Conservation (phyloP, 129 eudicot species). For the Chrysanthemum lavandulifolium region DNA sequence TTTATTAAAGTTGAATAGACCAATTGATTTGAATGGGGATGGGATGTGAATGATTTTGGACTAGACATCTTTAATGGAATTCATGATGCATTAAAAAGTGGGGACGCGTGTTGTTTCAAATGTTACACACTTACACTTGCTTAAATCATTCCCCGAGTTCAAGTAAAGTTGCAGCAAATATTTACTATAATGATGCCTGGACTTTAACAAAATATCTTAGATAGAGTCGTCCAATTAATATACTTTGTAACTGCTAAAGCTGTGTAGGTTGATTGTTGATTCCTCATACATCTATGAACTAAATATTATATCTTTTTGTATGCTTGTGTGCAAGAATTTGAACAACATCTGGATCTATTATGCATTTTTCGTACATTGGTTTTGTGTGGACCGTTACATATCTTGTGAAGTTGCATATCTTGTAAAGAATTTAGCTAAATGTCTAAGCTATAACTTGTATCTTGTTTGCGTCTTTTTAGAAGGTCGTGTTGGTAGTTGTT, state of each 20-base stretch:
- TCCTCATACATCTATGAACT: neutral
- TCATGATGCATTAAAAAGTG: no score
- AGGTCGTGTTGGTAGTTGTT: no score
- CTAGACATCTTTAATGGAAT: no score
- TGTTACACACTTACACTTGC: no score
- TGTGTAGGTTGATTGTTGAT: neutral
- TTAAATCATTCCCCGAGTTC: neutral
- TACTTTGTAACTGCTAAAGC: neutral
- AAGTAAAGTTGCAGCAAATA: constrained; percentile 2
- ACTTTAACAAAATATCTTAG: neutral
- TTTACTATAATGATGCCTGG: neutral
- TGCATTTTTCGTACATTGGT: neutral
- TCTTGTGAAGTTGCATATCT: no score
- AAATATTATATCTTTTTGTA: neutral
- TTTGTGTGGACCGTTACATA: neutral
- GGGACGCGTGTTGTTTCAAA: no score
- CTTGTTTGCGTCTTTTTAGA: no score
- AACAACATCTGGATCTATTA: neutral
- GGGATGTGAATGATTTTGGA: no score
- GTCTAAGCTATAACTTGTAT: no score
- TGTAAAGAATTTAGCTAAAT: no score
- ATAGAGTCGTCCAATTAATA: neutral
- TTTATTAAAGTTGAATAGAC: no score
- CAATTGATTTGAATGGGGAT: no score
- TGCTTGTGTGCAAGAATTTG: neutral